These are phyloP conservation scores for Mycena capillaripes DNA, from an alignment of 768 basidiomycete species.

Conservation along the genomic window DNA sequence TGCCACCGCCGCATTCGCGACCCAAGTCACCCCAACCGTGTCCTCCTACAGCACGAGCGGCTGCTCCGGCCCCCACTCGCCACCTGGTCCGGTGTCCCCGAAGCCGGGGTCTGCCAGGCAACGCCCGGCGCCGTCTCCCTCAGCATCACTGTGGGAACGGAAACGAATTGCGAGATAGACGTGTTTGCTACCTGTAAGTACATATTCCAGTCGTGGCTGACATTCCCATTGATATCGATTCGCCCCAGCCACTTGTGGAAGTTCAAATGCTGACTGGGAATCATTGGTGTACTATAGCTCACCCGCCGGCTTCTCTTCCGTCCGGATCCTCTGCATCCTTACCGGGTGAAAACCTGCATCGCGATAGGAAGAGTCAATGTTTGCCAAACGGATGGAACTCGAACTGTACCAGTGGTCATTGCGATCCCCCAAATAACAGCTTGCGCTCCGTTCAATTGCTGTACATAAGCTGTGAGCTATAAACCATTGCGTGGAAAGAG, in stretches of 20 bases:
- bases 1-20: background rate
- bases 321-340: background rate
- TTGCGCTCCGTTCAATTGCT: no score
- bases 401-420: no score
- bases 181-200: conserved; percentile 14
- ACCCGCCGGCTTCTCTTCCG: background rate
- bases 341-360: background rate
- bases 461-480: no score
- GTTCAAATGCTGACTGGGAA: background rate
- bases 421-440: no score
- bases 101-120: conserved; percentile 8
- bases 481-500: no score
- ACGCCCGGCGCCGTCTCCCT: conserved; percentile 22
- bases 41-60: conserved; percentile 15
- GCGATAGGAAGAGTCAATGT: no score
- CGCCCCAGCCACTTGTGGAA: conserved; percentile 6
- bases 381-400: no score
- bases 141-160: background rate
- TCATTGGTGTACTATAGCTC: background rate
- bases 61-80: conserved; percentile 14
- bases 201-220: background rate
- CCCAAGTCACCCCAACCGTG: background rate
- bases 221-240: background rate
- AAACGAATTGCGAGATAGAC: conserved; percentile 9
- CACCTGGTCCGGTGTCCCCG: conserved; percentile 16